These are phyloP conservation scores for Dioscorea dumetorum DNA, from an alignment of 106 monocot species.

Conservation along the genomic window DNA sequence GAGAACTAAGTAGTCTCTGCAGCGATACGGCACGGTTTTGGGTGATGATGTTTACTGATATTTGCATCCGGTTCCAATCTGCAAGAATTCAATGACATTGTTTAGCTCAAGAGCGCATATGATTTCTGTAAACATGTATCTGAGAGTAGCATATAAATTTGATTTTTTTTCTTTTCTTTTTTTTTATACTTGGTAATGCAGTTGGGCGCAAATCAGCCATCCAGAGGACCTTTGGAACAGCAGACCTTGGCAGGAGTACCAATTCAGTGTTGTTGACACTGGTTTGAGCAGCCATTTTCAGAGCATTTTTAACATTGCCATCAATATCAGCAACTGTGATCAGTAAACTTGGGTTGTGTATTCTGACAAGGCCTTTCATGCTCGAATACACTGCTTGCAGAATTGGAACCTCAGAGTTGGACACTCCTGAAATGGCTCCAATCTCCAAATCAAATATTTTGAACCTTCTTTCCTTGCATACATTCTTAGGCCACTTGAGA, in stretches of 20 bases:
- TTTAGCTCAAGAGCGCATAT: too few species aligned
- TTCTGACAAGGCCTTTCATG: slow-evolving; percentile 72
- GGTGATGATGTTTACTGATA: slow-evolving; percentile 89
- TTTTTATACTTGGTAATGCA: slow-evolving; percentile 58
- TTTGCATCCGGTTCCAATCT: slow-evolving; percentile 91
- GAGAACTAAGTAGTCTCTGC: slow-evolving; percentile 54
- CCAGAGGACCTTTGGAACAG: slow-evolving; percentile 80
- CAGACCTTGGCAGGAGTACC: slow-evolving; percentile 49
- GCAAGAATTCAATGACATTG: slow-evolving; percentile 9
- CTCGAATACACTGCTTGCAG: slow-evolving; percentile 84
- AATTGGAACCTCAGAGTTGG: slow-evolving; percentile 74
- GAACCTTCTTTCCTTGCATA: slow-evolving; percentile 92
- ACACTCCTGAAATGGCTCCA: slow-evolving; percentile 55
- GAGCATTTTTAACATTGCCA: slow-evolving; percentile 59
- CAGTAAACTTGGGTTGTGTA: slow-evolving; percentile 83
- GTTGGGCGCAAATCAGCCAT: slow-evolving; percentile 74
- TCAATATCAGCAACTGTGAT: slow-evolving; percentile 61
- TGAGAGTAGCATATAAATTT: neutral
- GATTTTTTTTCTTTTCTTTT: slow-evolving; percentile 13
- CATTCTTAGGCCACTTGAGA: slow-evolving; percentile 76
- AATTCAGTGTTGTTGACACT: slow-evolving; percentile 40
- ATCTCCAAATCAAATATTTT: slow-evolving; percentile 89
- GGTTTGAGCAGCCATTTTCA: slow-evolving; percentile 69
- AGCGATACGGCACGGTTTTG: slow-evolving; percentile 79
- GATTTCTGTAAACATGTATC: neutral